Base-by-base conservation (phyloP, 176 grass and related monocot genomes). In the Eragrostis nindensis region DNA sequence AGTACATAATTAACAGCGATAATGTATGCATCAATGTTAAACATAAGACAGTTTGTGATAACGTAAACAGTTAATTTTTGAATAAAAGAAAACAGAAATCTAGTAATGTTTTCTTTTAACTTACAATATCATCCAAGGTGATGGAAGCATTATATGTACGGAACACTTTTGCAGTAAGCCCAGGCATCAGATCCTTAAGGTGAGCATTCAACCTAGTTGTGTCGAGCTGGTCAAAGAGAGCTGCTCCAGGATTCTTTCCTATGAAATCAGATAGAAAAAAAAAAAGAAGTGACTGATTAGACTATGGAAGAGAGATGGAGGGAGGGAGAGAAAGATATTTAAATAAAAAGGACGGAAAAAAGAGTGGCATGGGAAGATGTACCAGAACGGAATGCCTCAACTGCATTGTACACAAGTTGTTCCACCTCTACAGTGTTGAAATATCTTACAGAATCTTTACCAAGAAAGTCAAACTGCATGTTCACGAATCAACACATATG, bases 81-180 rank as follows among this genome's bases (percentile, higher is more conserved):
- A 74, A 32, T 8, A 36, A 38, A 53, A 68, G 46, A 39, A 21
- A 81, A 68, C 3, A 24, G 47, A 44, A 62, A 75, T 7, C 60
- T 77, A 66, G 25, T 24, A 82, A 32, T 39, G 11, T 50, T 65
- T 38, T 15, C 10, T 78, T 84, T 55, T 18, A 80, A 90, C 96
- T 91, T 91, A 98, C 96, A 73, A 98, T 93, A 57, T 83, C 91
- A 95, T 99, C 90, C 87, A 99, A 90, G 73, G 97, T 99, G 75
- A 99, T 96, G 21, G 97, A 99, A 86, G 97, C 97, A 90, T 99
- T 99, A 79, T 99, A 99, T 83, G 97, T 99, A 99, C 97, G 97
- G 79, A 99, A 99, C 57, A 99, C 93, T 93, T 99, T 99, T 30
- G 97, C 97, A 55, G 92, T 96, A 78, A 99, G 90, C 70, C 97